A percentile compares a stretch with the other conserved stretches of the same genome.
Conservation (phyloP, 768 basidiomycete species). For the Phaffia australis region DNA sequence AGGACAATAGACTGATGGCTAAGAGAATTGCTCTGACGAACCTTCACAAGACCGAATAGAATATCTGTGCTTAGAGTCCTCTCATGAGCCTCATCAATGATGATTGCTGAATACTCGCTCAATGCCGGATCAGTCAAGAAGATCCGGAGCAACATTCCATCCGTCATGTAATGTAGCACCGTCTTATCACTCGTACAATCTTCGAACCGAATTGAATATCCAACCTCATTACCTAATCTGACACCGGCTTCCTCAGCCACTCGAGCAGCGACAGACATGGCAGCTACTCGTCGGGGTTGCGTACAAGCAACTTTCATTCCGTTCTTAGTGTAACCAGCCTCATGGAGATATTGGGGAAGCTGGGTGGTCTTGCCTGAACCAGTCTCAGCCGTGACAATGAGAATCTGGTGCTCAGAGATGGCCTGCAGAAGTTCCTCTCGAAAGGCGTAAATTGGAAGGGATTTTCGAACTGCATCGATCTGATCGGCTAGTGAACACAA, state of each 20-base stretch:
- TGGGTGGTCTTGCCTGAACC: slow-evolving; percentile 99
- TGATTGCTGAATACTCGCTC: slow-evolving; percentile 84
- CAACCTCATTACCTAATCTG: slow-evolving; percentile 93
- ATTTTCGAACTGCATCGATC: slow-evolving; percentile 89
- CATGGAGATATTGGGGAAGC: slow-evolving; percentile 93
- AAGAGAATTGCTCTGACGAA: slow-evolving; percentile 43
- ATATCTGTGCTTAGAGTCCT: slow-evolving; percentile 96
- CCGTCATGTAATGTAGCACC: slow-evolving; percentile 98
- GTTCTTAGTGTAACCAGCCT: slow-evolving; percentile 82
- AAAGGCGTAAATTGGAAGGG: slow-evolving; percentile 79
- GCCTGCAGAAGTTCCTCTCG: slow-evolving; percentile 81
- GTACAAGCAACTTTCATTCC: slow-evolving; percentile 91
- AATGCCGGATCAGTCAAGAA: slow-evolving; percentile 96
- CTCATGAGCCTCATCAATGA: slow-evolving; percentile 99
- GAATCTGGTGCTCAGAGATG: slow-evolving; percentile 79
- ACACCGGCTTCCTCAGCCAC: slow-evolving; percentile 98
- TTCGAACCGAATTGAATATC: slow-evolving; percentile 99
- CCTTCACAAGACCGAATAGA: slow-evolving; percentile 95
- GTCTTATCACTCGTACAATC: slow-evolving; percentile 99
- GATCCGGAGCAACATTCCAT: slow-evolving; percentile 94
- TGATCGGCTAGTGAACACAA: slow-evolving; percentile 50
- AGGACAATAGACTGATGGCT: not conserved
- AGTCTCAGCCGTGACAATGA: slow-evolving; percentile 96
- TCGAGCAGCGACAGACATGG: slow-evolving; percentile 98
- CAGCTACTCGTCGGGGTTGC: slow-evolving; percentile 94